Evolutionary conservation across 768 basidiomycete species (phyloP).

Genomic region (Mycena pura): DNA sequence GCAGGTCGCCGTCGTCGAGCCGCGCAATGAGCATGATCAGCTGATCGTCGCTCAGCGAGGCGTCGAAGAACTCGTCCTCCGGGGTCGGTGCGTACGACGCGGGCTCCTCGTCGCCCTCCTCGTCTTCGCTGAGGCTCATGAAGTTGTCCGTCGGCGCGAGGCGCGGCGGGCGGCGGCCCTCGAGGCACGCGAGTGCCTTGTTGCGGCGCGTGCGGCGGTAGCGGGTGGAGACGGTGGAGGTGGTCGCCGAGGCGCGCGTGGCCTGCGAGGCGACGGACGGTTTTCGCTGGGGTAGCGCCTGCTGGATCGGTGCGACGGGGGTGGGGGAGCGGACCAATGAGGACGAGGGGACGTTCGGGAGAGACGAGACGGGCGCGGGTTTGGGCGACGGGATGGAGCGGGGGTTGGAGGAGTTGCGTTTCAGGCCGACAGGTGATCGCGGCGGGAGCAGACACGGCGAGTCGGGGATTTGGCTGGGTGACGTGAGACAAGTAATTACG

Average conservation of each 20-base stretch:
- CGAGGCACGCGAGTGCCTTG: slow-evolving; percentile 55
- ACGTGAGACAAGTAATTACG: background rate
- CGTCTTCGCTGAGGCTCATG: slow-evolving; percentile 59
- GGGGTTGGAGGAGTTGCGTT: slow-evolving; percentile 12
- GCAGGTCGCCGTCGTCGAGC: slow-evolving; percentile 20
- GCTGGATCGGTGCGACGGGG: background rate
- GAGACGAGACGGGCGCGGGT: slow-evolving; percentile 6
- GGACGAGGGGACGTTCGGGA: slow-evolving; percentile 14
- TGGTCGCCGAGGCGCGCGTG: slow-evolving; percentile 17
- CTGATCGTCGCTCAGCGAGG: slow-evolving; percentile 16
- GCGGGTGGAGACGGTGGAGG: slow-evolving; percentile 24
- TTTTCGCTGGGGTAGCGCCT: slow-evolving; percentile 10
- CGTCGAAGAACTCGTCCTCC: slow-evolving; percentile 18
- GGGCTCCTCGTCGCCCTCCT: slow-evolving; percentile 41
- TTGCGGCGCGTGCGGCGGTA: slow-evolving; percentile 46
- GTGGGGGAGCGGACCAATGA: background rate
- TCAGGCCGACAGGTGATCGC: slow-evolving; percentile 10
- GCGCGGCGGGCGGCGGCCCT: slow-evolving; percentile 47
- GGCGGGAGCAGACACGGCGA: slow-evolving; percentile 1
- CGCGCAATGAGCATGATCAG: slow-evolving; percentile 21
- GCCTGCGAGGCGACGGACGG: slow-evolving; percentile 15
- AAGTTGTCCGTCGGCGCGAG: slow-evolving; percentile 42
- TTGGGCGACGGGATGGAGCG: slow-evolving; percentile 23
- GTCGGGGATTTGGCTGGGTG: slow-evolving; percentile 16
- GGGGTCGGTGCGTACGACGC: slow-evolving; percentile 22